A percentile compares a stretch with the other conserved stretches of the same genome.
These are phyloP conservation scores for Cyclotella atomus DNA, from an alignment of 108 stramenopile genomes.

Conservation along the genomic window DNA sequence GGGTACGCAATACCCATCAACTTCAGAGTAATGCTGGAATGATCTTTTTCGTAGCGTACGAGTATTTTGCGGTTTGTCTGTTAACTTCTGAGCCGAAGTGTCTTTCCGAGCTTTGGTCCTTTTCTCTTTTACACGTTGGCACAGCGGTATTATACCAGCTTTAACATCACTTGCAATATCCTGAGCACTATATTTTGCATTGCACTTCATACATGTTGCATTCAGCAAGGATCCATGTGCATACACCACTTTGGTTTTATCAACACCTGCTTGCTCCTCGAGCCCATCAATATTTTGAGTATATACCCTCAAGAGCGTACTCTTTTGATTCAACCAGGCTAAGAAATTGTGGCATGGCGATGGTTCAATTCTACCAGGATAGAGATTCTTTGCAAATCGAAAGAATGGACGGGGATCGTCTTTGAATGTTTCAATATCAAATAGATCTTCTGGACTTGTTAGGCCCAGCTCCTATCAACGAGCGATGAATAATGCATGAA, in stretches of 20 bases:
- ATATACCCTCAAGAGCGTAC: conserved; percentile 72
- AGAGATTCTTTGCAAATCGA: conserved; percentile 35
- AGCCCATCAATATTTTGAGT: conserved; percentile 89
- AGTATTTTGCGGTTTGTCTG: not conserved
- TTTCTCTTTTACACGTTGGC: conserved; percentile 35
- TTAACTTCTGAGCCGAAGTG: not conserved
- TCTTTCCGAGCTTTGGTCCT: conserved; percentile 18
- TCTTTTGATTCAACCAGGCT: conserved; percentile 62
- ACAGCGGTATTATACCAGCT: conserved; percentile 64
- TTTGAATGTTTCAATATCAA: conserved; percentile 76
- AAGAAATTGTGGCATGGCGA: conserved; percentile 79
- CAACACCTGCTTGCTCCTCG: conserved; percentile 70
- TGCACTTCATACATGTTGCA: conserved; percentile 71
- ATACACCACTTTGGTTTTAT: conserved; percentile 71
- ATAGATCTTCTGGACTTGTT: conserved; percentile 72
- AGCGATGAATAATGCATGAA: not conserved
- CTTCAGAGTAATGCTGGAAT: not conserved
- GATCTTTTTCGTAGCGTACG: conserved; percentile 17
- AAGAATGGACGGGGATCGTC: conserved; percentile 82
- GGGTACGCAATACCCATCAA: not conserved
- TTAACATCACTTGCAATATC: conserved; percentile 63
- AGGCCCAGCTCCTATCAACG: conserved; percentile 49
- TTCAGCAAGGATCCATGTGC: conserved; percentile 76
- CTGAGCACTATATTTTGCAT: conserved; percentile 47
- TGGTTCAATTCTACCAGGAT: conserved; percentile 54